Base-by-base conservation (phyloP, 1,139 yeast species). In the Pneumocystis sp. region DNA sequence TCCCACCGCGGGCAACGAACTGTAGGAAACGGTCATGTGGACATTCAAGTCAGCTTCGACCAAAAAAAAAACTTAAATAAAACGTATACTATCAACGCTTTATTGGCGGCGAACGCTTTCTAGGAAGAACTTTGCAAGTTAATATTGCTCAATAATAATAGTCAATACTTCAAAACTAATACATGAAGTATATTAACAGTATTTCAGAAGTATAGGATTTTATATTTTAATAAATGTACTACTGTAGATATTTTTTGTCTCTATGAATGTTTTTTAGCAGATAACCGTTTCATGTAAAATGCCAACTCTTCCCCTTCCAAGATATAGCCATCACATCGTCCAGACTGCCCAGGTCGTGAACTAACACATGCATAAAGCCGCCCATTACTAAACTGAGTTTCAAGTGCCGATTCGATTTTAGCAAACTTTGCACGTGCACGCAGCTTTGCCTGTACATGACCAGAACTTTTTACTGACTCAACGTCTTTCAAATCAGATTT, bases 11-110 rank as follows among this genome's bases (percentile, higher is more conserved):
- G 87, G 98, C 98, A 76, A 93, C 97, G 83, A 93, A 93, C 96
- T 93, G 98, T 87, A 90, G 98, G 86, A 93, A 93, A 97, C 90
- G 97, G 89, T 93, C 93, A 87, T 93, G 98, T 83, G 98, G 98
- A 78, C 98, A 93, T 95, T 85, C 96, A 81, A 93, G 93, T 86
- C 98, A 93, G 61, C 64, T 66, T 42, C 68, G 69, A 45, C 69
- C 69, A 40, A 91, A 91, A 96, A 93, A 93, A 96, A 93, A 93
- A 90, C 87, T 90, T 82, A 91, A 91, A 86, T 91, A 84, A 40
- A 17, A 15, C 10, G 8, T 37, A 12, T 37, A 37, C 15, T 37
- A 37, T 12, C 15, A 37, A 7, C 3, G 10, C 15, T 7, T 4
- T 12, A 37, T 7, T 37, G 34, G 34, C 34, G 5, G 34, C 3